Base-by-base conservation (phyloP, 768 basidiomycete genomes). In the Hygrophoropsis aurantiaca region DNA sequence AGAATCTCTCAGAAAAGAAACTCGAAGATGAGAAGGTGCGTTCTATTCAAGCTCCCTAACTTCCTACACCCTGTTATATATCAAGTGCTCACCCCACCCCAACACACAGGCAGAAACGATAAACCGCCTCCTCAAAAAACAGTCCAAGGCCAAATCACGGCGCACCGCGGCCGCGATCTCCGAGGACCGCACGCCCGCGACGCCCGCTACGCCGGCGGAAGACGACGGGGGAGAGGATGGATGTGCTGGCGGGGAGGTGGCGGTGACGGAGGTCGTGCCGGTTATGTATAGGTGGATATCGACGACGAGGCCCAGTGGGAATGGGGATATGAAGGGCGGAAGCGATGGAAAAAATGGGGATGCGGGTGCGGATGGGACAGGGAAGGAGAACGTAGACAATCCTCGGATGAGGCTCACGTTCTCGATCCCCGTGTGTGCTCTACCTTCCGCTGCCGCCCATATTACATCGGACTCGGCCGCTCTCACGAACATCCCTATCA, bases 41-140 rank as follows among this genome's bases (percentile, higher is more conserved):
- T 54, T 11, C 6, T 15, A 23, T 34, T 11, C 40, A 27, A 38
- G 19, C 34, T 27, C 5, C 10, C 11, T 35, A n/a, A 41, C 15
- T 21, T 37, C 33, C 18, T 38, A 43, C 20, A 32, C 36, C 4
- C 48, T 34, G 19, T 30, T 13, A 15, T 40, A 11, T 39, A 44
- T 18, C 40, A 21, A 39, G 19, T 42, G 15, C 2, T 4, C 18
- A 11, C 2, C 9, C 11, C 1, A 3, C 21, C 7, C 7, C 27
- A 27, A 25, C 18, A 34, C 25, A 16, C 55, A 91, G 87, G 82
- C 82, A 19, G 91, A 93, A 58, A 93, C 91, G 0, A 93, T 94
- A 63, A 92, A 92, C 56, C 84, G 91, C 21, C 75, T 94, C 11
- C 77, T 94, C 42, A 90, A 90, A 63, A 93, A 92, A 65, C 89